phyloP scores from a whole-genome alignment of 306 rosid species.

The Begonia loranthoides region DNA sequence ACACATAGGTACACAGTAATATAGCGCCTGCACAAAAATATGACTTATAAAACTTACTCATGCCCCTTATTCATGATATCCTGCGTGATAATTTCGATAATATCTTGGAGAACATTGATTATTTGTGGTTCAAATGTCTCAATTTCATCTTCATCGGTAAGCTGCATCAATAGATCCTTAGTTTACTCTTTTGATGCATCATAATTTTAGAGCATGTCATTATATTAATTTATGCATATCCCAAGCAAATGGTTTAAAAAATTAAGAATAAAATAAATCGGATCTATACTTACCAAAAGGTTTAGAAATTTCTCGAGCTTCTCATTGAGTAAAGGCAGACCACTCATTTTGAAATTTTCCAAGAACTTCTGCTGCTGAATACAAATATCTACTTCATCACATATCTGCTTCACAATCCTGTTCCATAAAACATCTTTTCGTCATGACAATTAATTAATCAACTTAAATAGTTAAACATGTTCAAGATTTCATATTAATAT shows the following conservation, averaged over 20 bases:
- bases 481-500: slow-evolving; percentile 2
- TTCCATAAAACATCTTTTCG: slow-evolving; percentile 10
- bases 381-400: slow-evolving; percentile 22
- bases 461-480: background rate
- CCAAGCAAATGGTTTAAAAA: no score
- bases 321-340: slow-evolving; percentile 71
- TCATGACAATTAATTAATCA: no score
- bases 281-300: slow-evolving; percentile 42
- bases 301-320: slow-evolving; percentile 72
- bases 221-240: slow-evolving; percentile 3
- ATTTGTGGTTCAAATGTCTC: slow-evolving; percentile 31
- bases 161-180: slow-evolving; percentile 35
- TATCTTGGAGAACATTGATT: slow-evolving; percentile 87
- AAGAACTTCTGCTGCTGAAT: slow-evolving; percentile 25
- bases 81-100: slow-evolving; percentile 73
- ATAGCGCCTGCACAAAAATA: slow-evolving; percentile 3
- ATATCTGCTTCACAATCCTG: slow-evolving; percentile 44
- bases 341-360: slow-evolving; percentile 56
- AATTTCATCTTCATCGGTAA: slow-evolving; percentile 19
- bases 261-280: no score
- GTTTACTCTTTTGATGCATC: slow-evolving; percentile 9
- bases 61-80: slow-evolving; percentile 72
- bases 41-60: slow-evolving; percentile 35
- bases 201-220: slow-evolving; percentile 5
- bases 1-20: background rate